Percentiles rank a stretch among this genome's conserved stretches.
Conservation (phyloP, 805 yeast genomes). For the Yamadazyma scolyti region DNA sequence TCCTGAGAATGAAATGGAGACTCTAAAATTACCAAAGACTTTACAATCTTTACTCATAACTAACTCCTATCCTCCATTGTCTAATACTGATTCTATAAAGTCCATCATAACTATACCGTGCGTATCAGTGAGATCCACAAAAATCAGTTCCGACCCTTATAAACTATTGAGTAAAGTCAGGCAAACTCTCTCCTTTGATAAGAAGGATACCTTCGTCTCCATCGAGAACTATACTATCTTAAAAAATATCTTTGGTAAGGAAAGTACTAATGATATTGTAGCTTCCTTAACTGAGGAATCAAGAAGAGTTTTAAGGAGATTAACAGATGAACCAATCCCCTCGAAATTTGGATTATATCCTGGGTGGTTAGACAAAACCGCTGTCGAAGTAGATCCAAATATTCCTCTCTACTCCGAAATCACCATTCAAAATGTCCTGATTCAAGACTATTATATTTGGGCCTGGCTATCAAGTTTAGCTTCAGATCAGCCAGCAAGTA, state of each 20-base stretch:
- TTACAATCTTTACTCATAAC: constrained; percentile 62
- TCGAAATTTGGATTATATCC: constrained; percentile 37
- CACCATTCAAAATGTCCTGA: constrained; percentile 54
- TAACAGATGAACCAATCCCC: constrained; percentile 32
- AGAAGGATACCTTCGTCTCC: constrained; percentile 65
- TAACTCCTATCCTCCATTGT: constrained; percentile 73
- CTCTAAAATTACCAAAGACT: constrained; percentile 58
- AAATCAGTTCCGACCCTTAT: constrained; percentile 44
- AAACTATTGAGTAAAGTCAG: constrained; percentile 54
- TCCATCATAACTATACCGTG: constrained; percentile 55
- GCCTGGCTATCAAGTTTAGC: constrained; percentile 81
- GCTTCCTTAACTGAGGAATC: constrained; percentile 73
- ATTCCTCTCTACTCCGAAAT: constrained; percentile 38
- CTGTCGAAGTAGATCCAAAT: constrained; percentile 14
- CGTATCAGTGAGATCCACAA: constrained; percentile 55
- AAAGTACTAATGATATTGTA: constrained; percentile 50
- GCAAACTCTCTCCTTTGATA: constrained; percentile 60
- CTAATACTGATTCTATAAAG: constrained; percentile 26
- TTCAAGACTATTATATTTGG: constrained; percentile 90
- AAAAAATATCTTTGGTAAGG: constrained; percentile 64
- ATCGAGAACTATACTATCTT: constrained; percentile 75
- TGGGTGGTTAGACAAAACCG: constrained; percentile 29
- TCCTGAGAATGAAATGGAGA: constrained; percentile 58
- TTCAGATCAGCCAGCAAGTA: constrained; percentile 62
- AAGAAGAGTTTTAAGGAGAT: constrained; percentile 46